A percentile compares a stretch with the other conserved stretches of the same genome.
phyloP scores from a whole-genome alignment of 2,329 filamentous ascomycete species.

The Alternaria triticina region DNA sequence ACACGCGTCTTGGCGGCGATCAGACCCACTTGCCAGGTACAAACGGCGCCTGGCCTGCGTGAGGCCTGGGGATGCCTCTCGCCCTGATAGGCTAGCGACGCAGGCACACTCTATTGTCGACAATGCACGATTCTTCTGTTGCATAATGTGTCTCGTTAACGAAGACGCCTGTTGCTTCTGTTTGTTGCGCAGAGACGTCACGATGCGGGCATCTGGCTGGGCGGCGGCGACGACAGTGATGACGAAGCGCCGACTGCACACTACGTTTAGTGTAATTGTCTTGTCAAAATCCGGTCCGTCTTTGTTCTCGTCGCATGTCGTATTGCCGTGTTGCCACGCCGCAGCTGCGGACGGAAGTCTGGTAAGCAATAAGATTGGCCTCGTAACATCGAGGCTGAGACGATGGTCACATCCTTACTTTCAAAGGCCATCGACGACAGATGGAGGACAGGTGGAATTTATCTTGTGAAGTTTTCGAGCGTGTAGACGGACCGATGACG shows the following conservation, averaged over 20 bases:
- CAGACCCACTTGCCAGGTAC: constrained; percentile 12
- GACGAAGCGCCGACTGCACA: constrained; percentile 17
- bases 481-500: not conserved
- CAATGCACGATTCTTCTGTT: constrained; percentile 11
- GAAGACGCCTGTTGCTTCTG: not conserved
- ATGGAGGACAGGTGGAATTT: not conserved
- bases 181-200: not conserved
- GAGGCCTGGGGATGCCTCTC: constrained; percentile 2
- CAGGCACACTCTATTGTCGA: constrained; percentile 6
- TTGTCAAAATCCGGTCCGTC: constrained; percentile 4
- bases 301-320: constrained; percentile 1
- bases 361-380: not conserved
- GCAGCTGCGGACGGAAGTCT: constrained; percentile 7
- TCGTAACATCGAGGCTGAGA: constrained; percentile 17
- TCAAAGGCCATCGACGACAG: not conserved
- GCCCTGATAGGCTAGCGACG: constrained; percentile 15
- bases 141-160: constrained; percentile 16
- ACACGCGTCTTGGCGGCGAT: constrained; percentile 18
- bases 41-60: constrained; percentile 2
- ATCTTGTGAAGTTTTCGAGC: not conserved
- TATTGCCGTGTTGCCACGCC: constrained; percentile 25
- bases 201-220: not conserved
- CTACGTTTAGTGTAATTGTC: constrained; percentile 9
- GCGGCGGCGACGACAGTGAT: constrained; percentile 6
- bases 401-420: not conserved